Percentiles rank a stretch among this genome's conserved stretches.
Evolutionary conservation across 495 filamentous ascomycete species (phyloP).

Genomic region (Penicillium bovifimosum): DNA sequence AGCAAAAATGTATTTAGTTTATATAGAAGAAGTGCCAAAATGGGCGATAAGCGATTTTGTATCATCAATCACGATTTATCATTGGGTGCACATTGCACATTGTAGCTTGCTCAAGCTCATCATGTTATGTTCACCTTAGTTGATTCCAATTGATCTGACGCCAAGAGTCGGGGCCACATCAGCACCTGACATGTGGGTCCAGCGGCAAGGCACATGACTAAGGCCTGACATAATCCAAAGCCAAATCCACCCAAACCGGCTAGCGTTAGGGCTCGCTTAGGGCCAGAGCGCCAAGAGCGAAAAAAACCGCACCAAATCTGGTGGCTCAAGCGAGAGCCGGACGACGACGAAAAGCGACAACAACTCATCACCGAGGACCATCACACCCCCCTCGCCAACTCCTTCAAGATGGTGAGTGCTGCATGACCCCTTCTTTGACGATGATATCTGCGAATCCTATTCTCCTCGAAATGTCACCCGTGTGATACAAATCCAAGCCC

Average conservation of each 20-base stretch:
- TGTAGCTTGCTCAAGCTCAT: not conserved
- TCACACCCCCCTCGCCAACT: constrained; percentile 43
- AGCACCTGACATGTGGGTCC: not conserved
- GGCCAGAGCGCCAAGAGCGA: constrained; percentile 41
- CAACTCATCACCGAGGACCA: constrained; percentile 45
- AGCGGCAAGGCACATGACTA: constrained; percentile 5
- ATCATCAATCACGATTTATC: not conserved
- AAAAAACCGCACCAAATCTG: constrained; percentile 40
- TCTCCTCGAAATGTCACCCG: constrained; percentile 4
- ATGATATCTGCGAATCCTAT: constrained; percentile 9
- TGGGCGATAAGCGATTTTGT: no score
- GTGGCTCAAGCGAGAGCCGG: constrained; percentile 32
- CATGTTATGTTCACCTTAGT: not conserved
- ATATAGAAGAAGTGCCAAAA: not conserved
- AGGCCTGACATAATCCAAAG: constrained; percentile 5
- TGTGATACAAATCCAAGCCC: constrained; percentile 4
- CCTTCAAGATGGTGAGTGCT: constrained; percentile 53
- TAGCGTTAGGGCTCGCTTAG: constrained; percentile 49
- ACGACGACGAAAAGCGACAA: constrained; percentile 44
- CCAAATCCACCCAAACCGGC: constrained; percentile 8
- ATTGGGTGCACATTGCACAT: not conserved
- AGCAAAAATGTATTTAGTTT: not conserved
- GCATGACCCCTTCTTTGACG: constrained; percentile 12
- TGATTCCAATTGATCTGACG: not conserved
- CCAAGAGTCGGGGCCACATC: not conserved